Evolutionary conservation across 495 filamentous ascomycete species (phyloP), one percentile per base, ranked within the genome.

Genomic region (Lophiostoma macrostomum): DNA sequence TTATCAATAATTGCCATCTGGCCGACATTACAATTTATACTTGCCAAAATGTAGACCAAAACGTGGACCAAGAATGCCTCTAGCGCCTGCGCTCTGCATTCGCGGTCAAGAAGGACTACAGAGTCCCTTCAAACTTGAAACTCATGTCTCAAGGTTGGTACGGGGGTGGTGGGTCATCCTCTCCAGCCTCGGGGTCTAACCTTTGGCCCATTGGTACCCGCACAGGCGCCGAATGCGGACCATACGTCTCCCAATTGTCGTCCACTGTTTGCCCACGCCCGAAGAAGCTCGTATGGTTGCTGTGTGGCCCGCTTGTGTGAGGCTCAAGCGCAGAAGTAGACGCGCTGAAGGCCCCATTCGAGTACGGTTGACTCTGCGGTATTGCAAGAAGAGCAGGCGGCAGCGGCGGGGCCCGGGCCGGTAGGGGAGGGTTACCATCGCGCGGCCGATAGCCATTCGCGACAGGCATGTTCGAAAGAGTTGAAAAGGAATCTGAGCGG

Each of bases 81-180:
- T 20, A 45, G 34, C 34, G 42, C 42, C 42, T 32, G 42, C 42
- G 34, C 34, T 19, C 27, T 42, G 14, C 19, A 42, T 14, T 18
- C 5, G 6, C 6, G 6, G 5, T 14, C 34, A 6, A 37, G 5
- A 37, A 5, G 5, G 34, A 37, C n/a, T 14, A 37, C n/a, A 42
- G n/a, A n/a, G n/a, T n/a, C n/a, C n/a, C n/a, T n/a, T n/a, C n/a
- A n/a, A n/a, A n/a, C n/a, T n/a, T n/a, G n/a, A n/a, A n/a, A n/a
- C n/a, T n/a, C n/a, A n/a, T n/a, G n/a, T n/a, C 3, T 37, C 37
- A 60, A 31, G 56, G 56, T 30, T 12, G 19, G 35, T 60, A 60
- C 3, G 56, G 56, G 29, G 56, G 56, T 29, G 56, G 56, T 12
- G 56, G 50, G 27, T 60, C 48, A 39, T 53, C 49, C 13, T 52